Conservation (phyloP, 768 basidiomycete species). For the Exsudoporus frostii region DNA sequence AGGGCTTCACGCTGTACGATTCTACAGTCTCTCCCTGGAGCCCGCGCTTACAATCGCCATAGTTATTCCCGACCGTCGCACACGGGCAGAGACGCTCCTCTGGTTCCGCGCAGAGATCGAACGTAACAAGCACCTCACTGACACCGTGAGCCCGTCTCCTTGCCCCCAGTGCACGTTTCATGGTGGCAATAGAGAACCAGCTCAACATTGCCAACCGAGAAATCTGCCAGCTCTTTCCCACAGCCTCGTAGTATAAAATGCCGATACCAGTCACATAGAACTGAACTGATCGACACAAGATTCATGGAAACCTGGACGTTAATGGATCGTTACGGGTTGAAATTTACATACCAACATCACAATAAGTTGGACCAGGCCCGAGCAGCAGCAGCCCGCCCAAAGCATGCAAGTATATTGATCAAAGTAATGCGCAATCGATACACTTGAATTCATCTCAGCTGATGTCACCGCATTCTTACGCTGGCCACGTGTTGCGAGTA, state of each 20-base stretch:
- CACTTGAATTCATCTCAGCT: background rate
- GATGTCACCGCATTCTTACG: background rate
- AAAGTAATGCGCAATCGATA: background rate
- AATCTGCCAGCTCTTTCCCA: slow-evolving; percentile 52
- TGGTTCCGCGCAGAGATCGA: slow-evolving; percentile 79
- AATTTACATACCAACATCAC: background rate
- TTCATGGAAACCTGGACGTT: background rate
- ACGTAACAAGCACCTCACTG: slow-evolving; percentile 52
- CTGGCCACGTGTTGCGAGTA: background rate
- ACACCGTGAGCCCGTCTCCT: slow-evolving; percentile 42
- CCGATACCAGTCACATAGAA: background rate
- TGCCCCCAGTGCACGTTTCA: slow-evolving; percentile 9
- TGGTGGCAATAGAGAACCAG: slow-evolving; percentile 53
- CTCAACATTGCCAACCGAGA: slow-evolving; percentile 57
- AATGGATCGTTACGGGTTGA: background rate
- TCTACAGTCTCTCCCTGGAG: background rate
- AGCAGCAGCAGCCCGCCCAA: background rate
- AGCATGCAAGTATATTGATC: slow-evolving; percentile 1
- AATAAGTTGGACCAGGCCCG: background rate
- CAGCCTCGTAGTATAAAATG: background rate
- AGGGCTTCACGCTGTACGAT: slow-evolving; percentile 63
- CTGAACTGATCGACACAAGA: background rate
- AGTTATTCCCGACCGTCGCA: slow-evolving; percentile 62
- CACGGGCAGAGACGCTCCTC: slow-evolving; percentile 60
- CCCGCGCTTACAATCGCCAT: slow-evolving; percentile 5